These are phyloP conservation scores for Coemansia sp. DNA, from an alignment of 192 early-diverging fungal species.

Conservation along the genomic window DNA sequence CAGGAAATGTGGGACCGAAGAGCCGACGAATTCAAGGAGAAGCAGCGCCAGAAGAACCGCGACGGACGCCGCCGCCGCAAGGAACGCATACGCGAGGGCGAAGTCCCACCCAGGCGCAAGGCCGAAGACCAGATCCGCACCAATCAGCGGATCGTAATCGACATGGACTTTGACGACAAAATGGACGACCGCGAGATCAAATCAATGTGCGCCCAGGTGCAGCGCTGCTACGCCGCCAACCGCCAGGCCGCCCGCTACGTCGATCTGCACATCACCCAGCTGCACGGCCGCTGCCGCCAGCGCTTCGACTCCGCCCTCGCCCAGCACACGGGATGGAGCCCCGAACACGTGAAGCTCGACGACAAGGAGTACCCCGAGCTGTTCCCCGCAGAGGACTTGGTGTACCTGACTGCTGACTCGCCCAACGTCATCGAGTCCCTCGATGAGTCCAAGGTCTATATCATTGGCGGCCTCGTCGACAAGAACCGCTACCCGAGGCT, in stretches of 20 bases:
- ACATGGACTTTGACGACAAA: slow-evolving; percentile 74
- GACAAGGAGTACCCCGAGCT: slow-evolving; percentile 41
- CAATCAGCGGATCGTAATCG: slow-evolving; percentile 68
- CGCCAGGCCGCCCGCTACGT: slow-evolving; percentile 54
- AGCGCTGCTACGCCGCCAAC: slow-evolving; percentile 76
- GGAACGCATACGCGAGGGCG: slow-evolving; percentile 42
- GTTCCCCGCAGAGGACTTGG: slow-evolving; percentile 61
- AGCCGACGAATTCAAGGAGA: slow-evolving; percentile 48
- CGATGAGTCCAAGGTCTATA: slow-evolving; percentile 75
- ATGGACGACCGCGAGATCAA: slow-evolving; percentile 79
- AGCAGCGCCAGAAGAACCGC: slow-evolving; percentile 47
- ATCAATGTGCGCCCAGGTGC: slow-evolving; percentile 70
- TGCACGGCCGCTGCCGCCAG: slow-evolving; percentile 54
- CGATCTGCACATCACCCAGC: slow-evolving; percentile 61
- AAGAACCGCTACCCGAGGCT: slow-evolving; percentile 83
- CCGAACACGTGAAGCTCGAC: slow-evolving; percentile 20
- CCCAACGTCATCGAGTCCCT: slow-evolving; percentile 65
- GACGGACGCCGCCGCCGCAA: slow-evolving; percentile 56
- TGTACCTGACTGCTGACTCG: slow-evolving; percentile 92
- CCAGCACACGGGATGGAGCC: slow-evolving; percentile 57
- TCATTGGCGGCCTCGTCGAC: slow-evolving; percentile 96
- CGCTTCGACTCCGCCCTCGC: slow-evolving; percentile 50
- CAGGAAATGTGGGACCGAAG: slow-evolving; percentile 60
- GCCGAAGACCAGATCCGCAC: slow-evolving; percentile 52
- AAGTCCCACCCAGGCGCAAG: slow-evolving; percentile 39